Conservation (phyloP, 1,284 basidiomycete species). For the Prillingera fragicola region DNA sequence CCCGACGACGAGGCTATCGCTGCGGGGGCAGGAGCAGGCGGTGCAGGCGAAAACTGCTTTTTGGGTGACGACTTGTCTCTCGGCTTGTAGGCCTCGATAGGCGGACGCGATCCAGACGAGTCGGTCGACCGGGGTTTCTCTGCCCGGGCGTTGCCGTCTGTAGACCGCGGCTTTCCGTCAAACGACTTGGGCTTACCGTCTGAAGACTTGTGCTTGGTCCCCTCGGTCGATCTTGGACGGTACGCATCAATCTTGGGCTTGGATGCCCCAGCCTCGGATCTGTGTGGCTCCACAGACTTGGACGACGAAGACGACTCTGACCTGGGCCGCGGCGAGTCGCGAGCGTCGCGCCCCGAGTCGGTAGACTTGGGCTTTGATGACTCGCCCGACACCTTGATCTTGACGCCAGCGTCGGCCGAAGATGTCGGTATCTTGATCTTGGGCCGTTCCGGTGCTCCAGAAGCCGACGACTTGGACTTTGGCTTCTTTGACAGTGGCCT, state of each 20-base stretch:
- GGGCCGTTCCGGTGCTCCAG: background rate
- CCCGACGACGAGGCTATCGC: slow-evolving; percentile 20
- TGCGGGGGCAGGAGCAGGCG: slow-evolving; percentile 39
- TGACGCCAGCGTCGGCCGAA: too few relatives aligned
- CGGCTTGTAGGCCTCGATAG: background rate
- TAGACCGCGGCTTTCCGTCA: slow-evolving; percentile 2
- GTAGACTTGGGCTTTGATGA: background rate
- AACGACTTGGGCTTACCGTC: background rate
- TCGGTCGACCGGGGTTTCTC: background rate
- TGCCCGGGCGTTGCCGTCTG: background rate
- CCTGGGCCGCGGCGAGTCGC: too few relatives aligned
- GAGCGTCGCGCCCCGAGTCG: background rate
- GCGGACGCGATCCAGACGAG: background rate
- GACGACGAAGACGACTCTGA: too few relatives aligned
- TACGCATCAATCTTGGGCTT: too few relatives aligned
- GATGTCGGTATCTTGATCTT: slow-evolving; percentile 2
- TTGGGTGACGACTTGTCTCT: background rate
- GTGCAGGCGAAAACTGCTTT: slow-evolving; percentile 25
- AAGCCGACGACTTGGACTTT: background rate
- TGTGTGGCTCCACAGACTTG: too few relatives aligned
- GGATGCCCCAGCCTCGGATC: too few relatives aligned
- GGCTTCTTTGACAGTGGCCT: background rate
- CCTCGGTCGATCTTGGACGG: too few relatives aligned
- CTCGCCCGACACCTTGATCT: slow-evolving; percentile 5
- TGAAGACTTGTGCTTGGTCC: too few relatives aligned